Percentiles rank a stretch among this genome's conserved stretches.
phyloP scores from a whole-genome alignment of 805 yeast species.

The Lachancea meyersii region DNA sequence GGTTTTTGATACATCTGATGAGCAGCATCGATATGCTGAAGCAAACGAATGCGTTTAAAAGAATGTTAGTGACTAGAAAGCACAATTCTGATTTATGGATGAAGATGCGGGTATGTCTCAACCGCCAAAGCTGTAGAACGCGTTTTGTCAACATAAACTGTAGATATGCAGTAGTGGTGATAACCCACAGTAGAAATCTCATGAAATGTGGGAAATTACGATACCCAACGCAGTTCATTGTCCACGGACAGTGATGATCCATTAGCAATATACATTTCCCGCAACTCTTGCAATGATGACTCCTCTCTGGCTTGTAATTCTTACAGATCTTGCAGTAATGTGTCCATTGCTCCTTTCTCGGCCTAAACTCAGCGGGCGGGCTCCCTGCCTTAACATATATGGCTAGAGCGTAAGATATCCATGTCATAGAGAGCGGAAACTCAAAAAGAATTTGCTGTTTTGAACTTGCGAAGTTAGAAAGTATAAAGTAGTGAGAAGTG shows the following conservation, averaged over 20 bases:
- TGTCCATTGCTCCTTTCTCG: constrained; percentile 47
- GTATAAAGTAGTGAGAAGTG: constrained; percentile 53
- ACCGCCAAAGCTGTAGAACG: constrained; percentile 40
- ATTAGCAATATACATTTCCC: constrained; percentile 68
- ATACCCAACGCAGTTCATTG: constrained; percentile 82
- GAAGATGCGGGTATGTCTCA: constrained; percentile 45
- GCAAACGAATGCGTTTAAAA: constrained; percentile 53
- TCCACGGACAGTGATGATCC: constrained; percentile 97
- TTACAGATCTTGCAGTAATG: constrained; percentile 71
- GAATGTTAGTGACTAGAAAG: constrained; percentile 48
- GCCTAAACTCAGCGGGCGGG: constrained; percentile 47
- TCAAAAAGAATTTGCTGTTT: constrained; percentile 44
- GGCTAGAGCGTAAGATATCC: constrained; percentile 73
- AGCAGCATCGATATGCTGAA: constrained; percentile 54
- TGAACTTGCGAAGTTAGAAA: constrained; percentile 38
- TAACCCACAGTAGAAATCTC: constrained; percentile 66
- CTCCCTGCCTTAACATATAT: constrained; percentile 61
- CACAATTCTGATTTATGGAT: constrained; percentile 47
- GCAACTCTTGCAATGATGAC: constrained; percentile 82
- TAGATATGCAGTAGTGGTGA: constrained; percentile 44
- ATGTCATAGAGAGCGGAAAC: constrained; percentile 45
- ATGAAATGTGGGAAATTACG: constrained; percentile 71
- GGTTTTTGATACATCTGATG: constrained; percentile 52
- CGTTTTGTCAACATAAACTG: constrained; percentile 38
- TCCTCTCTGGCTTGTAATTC: constrained; percentile 68